Evolutionary conservation across 257 asterid genomes (phyloP), one percentile per base, ranked within the genome.

Genomic region (Przewalskia tangutica): DNA sequence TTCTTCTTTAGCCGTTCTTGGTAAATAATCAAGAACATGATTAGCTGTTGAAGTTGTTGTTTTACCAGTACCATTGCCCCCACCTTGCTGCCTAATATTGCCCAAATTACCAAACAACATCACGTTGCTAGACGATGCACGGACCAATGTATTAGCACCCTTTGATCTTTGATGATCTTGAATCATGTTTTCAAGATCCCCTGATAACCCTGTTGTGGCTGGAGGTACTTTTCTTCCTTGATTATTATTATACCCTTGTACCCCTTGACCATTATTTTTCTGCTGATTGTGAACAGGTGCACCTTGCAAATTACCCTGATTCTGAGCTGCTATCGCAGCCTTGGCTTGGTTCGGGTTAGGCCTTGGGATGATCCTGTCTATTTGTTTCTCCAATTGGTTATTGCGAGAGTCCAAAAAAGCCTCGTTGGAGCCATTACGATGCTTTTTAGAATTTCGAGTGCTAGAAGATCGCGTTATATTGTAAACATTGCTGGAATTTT

Each of bases 161-260:
- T 84, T 90, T 3, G 93, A 75, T 46, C 82, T 86, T 85, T 92
- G 98, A n/a, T 91, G 91, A 86, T 93, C 97, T 0, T 77, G 63
- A 83, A 92, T 91, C 98, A 93, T 93, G 83, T 84, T 89, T 0
- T 93, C 97, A 4, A 93, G 95, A 84, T 93, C 95, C 3, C 95
- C 93, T 2, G 95, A 91, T 7, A 93, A 55, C 17, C 93, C 97
- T 12, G 84, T 70, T 2, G 89, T 66, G 3, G 89, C 86, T 48
- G 71, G 89, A 3, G 91, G 86, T 23, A 62, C 82, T 79, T 89
- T 93, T 73, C 86, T 85, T 23, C 84, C 89, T 65, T 76, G 51
- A 64, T 81, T 81, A 51, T 42, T 87, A 38, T 42, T 88, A 38
- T 85, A 84, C 59, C 85, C 87, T 62, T 83, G 91, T 34, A 62